These are phyloP conservation scores for Phytophthora sp. DNA, from an alignment of 352 stramenopile species.

Conservation along the genomic window DNA sequence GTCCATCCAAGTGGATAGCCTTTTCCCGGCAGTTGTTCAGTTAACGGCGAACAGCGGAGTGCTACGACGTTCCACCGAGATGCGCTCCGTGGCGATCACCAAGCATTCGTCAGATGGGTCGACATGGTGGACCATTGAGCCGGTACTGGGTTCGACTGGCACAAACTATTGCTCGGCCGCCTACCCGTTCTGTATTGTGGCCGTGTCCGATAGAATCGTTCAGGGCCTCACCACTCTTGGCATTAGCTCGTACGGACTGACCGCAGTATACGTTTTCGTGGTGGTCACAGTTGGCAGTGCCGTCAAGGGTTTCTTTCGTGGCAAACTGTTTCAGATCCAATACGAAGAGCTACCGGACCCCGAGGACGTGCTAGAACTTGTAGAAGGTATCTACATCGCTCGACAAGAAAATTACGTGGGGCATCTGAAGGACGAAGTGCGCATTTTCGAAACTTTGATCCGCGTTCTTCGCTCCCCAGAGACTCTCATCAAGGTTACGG, in stretches of 20 bases:
- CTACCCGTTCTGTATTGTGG: constrained; percentile 80
- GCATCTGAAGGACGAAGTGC: constrained; percentile 88
- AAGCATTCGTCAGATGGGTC: constrained; percentile 60
- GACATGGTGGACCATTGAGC: constrained; percentile 76
- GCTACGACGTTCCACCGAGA: constrained; percentile 52
- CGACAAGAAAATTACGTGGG: constrained; percentile 83
- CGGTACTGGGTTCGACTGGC: constrained; percentile 32
- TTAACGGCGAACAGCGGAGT: constrained; percentile 72
- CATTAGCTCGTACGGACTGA: constrained; percentile 87
- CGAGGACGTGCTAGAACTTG: constrained; percentile 84
- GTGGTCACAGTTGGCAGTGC: constrained; percentile 86
- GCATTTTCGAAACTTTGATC: constrained; percentile 89
- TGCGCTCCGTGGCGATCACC: constrained; percentile 60
- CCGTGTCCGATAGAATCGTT: constrained; percentile 88
- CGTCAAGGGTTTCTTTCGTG: constrained; percentile 86
- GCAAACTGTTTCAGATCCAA: constrained; percentile 80
- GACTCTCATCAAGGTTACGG: constrained; percentile 86
- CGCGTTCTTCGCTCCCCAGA: constrained; percentile 85
- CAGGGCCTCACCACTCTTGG: constrained; percentile 78
- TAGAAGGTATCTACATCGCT: constrained; percentile 90
- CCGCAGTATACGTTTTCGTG: constrained; percentile 88
- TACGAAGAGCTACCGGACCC: constrained; percentile 85
- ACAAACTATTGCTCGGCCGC: constrained; percentile 52
- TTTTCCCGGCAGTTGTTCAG: constrained; percentile 76
- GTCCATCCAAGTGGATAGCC: constrained; percentile 52